Evolutionary conservation across 2,329 filamentous ascomycete species (phyloP).

Genomic region (Tolypocladium tundrense): DNA sequence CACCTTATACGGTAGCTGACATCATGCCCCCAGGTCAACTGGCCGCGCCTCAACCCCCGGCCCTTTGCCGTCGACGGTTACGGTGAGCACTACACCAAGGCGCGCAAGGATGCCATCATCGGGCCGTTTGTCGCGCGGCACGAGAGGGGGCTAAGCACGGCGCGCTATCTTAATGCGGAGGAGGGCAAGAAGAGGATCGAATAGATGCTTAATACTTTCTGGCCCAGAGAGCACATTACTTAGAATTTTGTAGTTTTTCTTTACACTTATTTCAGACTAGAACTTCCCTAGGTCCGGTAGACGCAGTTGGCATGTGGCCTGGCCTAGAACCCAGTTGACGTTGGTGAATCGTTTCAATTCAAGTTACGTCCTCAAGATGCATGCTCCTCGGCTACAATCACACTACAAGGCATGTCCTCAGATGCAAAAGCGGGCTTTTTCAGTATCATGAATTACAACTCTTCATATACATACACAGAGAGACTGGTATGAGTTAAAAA

Average conservation of each 20-base stretch:
- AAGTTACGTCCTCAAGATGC: not conserved
- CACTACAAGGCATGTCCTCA: not conserved
- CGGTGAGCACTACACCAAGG: conserved; percentile 74
- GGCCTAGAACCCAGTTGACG: too few relatives aligned
- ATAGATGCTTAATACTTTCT: conserved; percentile 27
- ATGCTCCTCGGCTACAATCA: not conserved
- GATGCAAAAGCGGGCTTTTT: not conserved
- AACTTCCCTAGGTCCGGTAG: not conserved
- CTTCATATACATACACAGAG: not conserved
- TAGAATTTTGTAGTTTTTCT: not conserved
- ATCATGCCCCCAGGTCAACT: conserved; percentile 67
- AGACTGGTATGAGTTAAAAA: not conserved
- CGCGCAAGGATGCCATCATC: conserved; percentile 71
- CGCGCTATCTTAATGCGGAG: conserved; percentile 74
- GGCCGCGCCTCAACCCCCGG: conserved; percentile 90
- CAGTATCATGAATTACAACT: not conserved
- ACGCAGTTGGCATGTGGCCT: too few relatives aligned
- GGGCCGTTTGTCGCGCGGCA: conserved; percentile 60
- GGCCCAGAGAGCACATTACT: not conserved
- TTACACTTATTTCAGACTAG: not conserved
- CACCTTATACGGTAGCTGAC: not conserved
- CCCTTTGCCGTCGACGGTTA: conserved; percentile 81
- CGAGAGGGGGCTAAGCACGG: conserved; percentile 75
- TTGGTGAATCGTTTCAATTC: not conserved
- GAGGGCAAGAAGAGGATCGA: conserved; percentile 99